Evolutionary conservation across 108 stramenopile species (phyloP), one percentile per base, ranked within the genome.

Genomic region (Nitzschia sp.): DNA sequence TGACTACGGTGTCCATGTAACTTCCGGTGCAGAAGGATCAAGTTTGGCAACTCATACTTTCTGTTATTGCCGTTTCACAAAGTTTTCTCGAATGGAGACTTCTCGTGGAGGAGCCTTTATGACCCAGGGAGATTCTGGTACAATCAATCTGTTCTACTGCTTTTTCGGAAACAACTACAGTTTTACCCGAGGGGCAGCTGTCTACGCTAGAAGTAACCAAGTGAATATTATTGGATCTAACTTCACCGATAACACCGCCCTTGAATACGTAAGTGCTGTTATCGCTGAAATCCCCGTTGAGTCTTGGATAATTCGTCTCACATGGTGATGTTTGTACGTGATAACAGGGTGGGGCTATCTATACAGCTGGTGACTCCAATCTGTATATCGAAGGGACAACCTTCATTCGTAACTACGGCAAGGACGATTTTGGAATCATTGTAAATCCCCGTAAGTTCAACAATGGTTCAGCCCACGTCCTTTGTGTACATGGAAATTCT

Each of bases 101-200:
- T 54, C 67, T 9, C 55, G 70, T 50, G 70, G 70, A 15, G 70
- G 70, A 12, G 70, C 61, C 41, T 63, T 71, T 19, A 71, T 71
- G 70, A 41, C 60, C 15, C 51, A 63, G 15, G n/a, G 15, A 14
- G 38, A 26, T 24, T 29, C 70, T 11, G 70, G 70, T 7, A 71
- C 57, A 12, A 53, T 71, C 11, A 71, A 71, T 55, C 39, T 71
- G 0, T 37, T 50, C 10, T 19, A 48, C 24, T 63, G 70, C 60
- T 63, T 53, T 51, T 71, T 71, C 53, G 39, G 20, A 7, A 46
- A 63, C 60, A 71, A 71, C 61, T 53, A 42, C 60, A 57, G 56
- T 24, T 37, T 17, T 22, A 71, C 70, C 3, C 37, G 40, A 50
- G 70, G 70, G 21, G 70, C 70, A 2, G 60, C 61, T 3, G 50